phyloP scores from a whole-genome alignment of 177 flowering plant genomes.

The Telopea speciosissima region DNA sequence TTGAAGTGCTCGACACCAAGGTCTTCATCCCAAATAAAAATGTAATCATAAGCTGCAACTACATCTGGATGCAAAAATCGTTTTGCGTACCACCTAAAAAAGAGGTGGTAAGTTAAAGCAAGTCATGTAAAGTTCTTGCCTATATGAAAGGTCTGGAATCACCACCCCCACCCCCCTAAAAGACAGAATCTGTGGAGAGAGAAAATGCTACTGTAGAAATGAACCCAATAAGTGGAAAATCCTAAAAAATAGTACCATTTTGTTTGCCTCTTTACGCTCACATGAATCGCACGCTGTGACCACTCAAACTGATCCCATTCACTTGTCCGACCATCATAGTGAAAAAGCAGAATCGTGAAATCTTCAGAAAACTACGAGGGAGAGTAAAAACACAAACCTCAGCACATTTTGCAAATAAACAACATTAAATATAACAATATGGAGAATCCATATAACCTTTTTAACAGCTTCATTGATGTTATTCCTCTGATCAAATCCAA shows the following conservation, averaged over 20 bases:
- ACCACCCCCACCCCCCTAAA: background rate
- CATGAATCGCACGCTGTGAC: conserved; percentile 84
- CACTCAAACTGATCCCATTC: conserved; percentile 97
- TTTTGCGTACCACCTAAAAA: conserved; percentile 96
- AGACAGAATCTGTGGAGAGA: background rate
- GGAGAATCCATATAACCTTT: conserved; percentile 48
- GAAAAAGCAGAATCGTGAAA: conserved; percentile 83
- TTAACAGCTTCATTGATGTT: conserved; percentile 72
- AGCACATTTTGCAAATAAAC: conserved; percentile 10
- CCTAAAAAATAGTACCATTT: conserved; percentile 30
- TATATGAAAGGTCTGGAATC: background rate
- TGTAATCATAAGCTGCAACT: conserved; percentile 90
- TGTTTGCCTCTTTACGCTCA: conserved; percentile 68
- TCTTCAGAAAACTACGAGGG: conserved; percentile 64
- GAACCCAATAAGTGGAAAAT: background rate
- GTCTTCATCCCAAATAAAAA: conserved; percentile 99
- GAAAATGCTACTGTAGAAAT: background rate
- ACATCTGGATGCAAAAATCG: conserved; percentile 95
- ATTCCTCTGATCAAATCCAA: conserved; percentile 65
- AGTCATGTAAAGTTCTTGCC: background rate
- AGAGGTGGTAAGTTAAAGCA: background rate
- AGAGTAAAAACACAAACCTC: conserved; percentile 17
- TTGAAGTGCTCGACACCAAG: conserved; percentile 93
- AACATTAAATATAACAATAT: background rate
- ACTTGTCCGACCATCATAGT: conserved; percentile 87